phyloP scores from a whole-genome alignment of 768 basidiomycete species.

The Pisolithus orientalis region DNA sequence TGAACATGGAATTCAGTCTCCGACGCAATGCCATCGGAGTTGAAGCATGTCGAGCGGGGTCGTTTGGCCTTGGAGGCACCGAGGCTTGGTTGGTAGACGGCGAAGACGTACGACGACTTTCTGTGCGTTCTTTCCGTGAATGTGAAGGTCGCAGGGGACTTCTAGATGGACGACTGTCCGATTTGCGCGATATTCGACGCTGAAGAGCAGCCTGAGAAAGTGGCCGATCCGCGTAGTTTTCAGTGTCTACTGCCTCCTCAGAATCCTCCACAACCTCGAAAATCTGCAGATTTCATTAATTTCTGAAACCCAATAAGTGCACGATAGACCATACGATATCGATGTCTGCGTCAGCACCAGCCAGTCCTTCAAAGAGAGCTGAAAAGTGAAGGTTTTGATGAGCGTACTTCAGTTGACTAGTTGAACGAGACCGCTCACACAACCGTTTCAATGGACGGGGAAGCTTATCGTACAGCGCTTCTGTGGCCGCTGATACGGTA shows the following conservation, averaged over 20 bases:
- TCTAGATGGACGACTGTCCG: constrained; percentile 26
- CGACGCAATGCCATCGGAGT: constrained; percentile 12
- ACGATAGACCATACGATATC: constrained; percentile 46
- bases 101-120: neutral
- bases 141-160: constrained; percentile 15
- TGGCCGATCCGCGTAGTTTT: constrained; percentile 28
- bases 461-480: constrained; percentile 65
- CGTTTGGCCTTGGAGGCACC: constrained; percentile 5
- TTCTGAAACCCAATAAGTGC: neutral
- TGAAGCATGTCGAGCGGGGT: constrained; percentile 11
- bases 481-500: constrained; percentile 58
- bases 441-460: constrained; percentile 71
- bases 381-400: neutral
- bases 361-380: constrained; percentile 79
- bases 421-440: constrained; percentile 39
- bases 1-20: constrained; percentile 14
- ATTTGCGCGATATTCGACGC: constrained; percentile 28
- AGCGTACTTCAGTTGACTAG: neutral
- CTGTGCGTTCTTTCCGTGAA: constrained; percentile 14
- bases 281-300: constrained; percentile 37
- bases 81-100: neutral
- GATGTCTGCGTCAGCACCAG: constrained; percentile 68
- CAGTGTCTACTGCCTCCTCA: constrained; percentile 49
- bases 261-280: constrained; percentile 74
- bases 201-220: constrained; percentile 18